phyloP scores from a whole-genome alignment of 139 green algal genomes.

The Tetraselmis chui region DNA sequence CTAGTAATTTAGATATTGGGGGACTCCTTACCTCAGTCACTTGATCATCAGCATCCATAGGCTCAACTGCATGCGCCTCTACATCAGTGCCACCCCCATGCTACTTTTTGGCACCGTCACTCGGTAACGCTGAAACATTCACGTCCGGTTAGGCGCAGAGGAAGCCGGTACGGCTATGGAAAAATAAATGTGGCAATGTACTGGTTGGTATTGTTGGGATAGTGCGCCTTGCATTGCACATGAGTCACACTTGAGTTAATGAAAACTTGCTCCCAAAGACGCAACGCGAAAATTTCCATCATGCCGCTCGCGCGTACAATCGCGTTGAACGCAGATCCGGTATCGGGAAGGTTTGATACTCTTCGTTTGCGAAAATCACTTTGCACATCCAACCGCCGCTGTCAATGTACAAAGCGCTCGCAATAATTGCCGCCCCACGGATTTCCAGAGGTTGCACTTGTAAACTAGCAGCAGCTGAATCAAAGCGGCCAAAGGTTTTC shows the following conservation, averaged over 20 bases:
- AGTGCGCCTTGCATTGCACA: background rate
- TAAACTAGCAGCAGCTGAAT: background rate
- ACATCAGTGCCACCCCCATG: background rate
- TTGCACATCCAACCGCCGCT: background rate
- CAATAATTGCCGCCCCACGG: background rate
- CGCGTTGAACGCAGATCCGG: background rate
- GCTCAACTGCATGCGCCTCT: background rate
- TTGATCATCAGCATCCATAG: background rate
- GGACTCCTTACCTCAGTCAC: background rate
- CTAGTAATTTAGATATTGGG: too few species aligned
- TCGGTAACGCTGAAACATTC: background rate
- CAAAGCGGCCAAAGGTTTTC: background rate
- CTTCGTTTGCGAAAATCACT: background rate
- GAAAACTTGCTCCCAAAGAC: background rate
- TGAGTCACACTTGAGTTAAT: background rate
- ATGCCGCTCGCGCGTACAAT: background rate
- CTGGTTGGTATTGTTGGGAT: too few species aligned
- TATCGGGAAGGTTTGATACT: background rate
- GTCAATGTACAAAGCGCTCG: background rate
- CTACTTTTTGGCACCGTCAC: background rate
- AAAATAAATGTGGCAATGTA: too few species aligned
- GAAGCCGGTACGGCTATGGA: too few species aligned
- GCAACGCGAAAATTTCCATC: background rate
- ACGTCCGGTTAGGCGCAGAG: too few species aligned
- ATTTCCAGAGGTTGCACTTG: background rate